Evolutionary conservation across 1,284 basidiomycete species (phyloP), one percentile per base, ranked within the genome.

Genomic region (Cryptococcus amylolentus): DNA sequence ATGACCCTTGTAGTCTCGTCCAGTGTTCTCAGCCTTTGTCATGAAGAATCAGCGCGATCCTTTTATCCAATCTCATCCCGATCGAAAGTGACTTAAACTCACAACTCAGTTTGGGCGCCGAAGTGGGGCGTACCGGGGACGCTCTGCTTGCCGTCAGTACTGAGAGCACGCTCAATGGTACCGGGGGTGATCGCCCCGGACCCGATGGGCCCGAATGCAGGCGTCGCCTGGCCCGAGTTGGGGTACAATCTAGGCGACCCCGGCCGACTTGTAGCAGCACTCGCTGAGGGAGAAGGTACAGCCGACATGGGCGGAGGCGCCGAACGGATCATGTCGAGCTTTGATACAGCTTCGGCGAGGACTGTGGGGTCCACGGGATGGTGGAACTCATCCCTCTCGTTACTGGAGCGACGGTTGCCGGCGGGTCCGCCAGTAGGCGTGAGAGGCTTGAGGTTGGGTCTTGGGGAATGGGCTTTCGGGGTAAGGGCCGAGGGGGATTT

Each of bases 61-160:
- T 27, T 23, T 50, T 35, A 35, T 35, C 23, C 40, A 18, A 56
- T 28, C 23, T 47, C n/a, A 28, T 13, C 53, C 16, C 23, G 14
- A 37, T 16, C 16, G 23, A 48, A 14, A 10, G 14, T 9, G 12
- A 18, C 28, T 10, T 31, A 12, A 16, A 61, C 74, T 51, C 51
- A 73, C 73, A 76, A 48, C 37, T 66, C 71, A 2, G 74, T 72
- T 58, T 75, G 73, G 31, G 76, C 76, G 2, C 76, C 76, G 62
- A 78, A 78, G 60, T 78, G 76, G 8, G 76, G 76, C 27, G 75
- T 78, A n/a, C 69, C 70, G 27, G 72, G 71, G 4, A 64, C 68
- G 41, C 69, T 71, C 35, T 42, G 4, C 44, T 56, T 56, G 35
- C 63, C 61, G 44, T 57, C 56, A 8, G n/a, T 23, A 28, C 55